phyloP scores from a whole-genome alignment of 306 rosid species.

The Gleditsia sinensis region DNA sequence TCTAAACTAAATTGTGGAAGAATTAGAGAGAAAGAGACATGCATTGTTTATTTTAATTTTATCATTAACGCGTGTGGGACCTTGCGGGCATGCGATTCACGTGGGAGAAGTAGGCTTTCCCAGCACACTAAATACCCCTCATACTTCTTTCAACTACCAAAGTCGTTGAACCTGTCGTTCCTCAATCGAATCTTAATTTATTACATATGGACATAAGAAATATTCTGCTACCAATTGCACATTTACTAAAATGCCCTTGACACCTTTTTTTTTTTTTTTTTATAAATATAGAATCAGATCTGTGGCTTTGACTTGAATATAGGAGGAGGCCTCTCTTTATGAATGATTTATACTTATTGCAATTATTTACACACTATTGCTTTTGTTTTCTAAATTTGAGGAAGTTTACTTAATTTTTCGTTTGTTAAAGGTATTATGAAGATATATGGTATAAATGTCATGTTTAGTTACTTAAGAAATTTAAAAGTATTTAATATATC shows the following conservation, averaged over 20 bases:
- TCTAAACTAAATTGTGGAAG: no score
- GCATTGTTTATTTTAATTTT: not conserved
- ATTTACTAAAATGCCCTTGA: constrained; percentile 9
- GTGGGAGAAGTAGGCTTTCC: not conserved
- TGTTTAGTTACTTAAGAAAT: no score
- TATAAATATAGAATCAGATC: not conserved
- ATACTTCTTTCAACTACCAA: not conserved
- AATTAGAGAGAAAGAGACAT: not conserved
- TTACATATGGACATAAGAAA: not conserved
- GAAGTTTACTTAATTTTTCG: no score
- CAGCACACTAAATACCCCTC: not conserved
- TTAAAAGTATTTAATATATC: no score
- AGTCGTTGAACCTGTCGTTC: not conserved
- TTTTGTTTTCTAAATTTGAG: no score
- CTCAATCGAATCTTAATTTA: not conserved
- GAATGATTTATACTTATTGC: no score
- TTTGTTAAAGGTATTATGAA: no score
- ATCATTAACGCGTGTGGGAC: not conserved
- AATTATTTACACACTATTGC: no score
- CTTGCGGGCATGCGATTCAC: not conserved
- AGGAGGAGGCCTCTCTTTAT: no score
- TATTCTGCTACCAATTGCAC: not conserved
- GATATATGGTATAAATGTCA: no score
- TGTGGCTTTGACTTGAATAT: no score
- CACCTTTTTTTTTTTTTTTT: not conserved